Evolutionary conservation across 768 basidiomycete genomes (phyloP), one percentile per base, ranked within the genome.

Genomic region (Pleurotus tuoliensis): DNA sequence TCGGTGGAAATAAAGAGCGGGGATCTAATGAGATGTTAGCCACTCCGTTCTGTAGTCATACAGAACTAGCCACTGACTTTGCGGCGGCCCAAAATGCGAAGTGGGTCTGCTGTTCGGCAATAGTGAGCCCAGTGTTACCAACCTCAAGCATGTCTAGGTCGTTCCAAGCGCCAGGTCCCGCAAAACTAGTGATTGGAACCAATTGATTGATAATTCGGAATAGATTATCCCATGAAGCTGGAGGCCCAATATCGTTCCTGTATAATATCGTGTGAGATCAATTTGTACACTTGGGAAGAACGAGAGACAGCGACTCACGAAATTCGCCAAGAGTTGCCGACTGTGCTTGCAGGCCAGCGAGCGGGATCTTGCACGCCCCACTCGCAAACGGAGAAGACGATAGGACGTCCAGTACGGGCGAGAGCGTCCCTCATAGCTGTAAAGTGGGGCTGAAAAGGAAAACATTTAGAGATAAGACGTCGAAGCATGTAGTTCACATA

Each of bases 121-220:
- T 57, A 0, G 77, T 77, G 34, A 82, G 55, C 3, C 76, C 77
- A 3, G 62, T 47, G 56, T 82, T 81, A 5, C 81, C 80, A 16
- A 82, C 80, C 61, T 81, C 78, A 34, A 83, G 70, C 69, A 82
- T 66, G 62, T 82, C 81, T 18, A 82, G 68, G 63, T 83, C 69
- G 59, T 79, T 78, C 73, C 72, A 78, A 30, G 66, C 71, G 16
- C 77, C 80, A 0, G 70, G 76, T 37, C 72, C 71, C 20, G 81
- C 76, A 58, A 79, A 81, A 51, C 71, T 69, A 24, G 79, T 76
- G 22, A 82, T 72, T 3, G 80, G 82, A 4, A 81, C 81, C 1
- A 80, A 60, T 56, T 80, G 78, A 55, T 81, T 80, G 48, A 82
- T 77, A 44, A 82, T 81, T 39, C 79, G 71, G 60, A 78, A 70